A percentile compares a stretch with the other conserved stretches of the same genome.
phyloP scores from a whole-genome alignment of 2,329 filamentous ascomycete species.

The Pseudogymnoascus verrucosus region DNA sequence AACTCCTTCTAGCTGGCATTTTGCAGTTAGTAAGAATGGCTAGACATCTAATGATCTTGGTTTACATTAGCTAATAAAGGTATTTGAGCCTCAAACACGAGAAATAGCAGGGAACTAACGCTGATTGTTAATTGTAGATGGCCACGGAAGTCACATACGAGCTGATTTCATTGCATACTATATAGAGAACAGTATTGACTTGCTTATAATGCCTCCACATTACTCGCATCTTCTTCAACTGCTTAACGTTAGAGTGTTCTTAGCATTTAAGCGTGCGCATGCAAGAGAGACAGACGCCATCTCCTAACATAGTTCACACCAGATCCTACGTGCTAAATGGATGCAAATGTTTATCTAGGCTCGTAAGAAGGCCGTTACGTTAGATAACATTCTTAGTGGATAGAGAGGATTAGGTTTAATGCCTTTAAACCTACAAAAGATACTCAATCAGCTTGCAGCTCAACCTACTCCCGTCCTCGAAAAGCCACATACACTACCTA shows the following conservation, averaged over 20 bases:
- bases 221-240: neutral
- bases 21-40: no score
- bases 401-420: no score
- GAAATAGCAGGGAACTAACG: neutral
- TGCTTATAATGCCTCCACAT: neutral
- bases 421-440: no score
- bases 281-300: neutral
- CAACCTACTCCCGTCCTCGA: no score
- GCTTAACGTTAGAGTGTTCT: neutral
- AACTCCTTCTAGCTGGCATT: no score
- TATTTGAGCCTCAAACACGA: neutral
- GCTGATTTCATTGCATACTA: neutral
- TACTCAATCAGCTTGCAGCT: no score
- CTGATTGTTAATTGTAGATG: neutral
- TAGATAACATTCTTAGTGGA: no score
- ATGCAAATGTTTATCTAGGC: no score
- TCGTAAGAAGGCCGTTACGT: no score
- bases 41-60: no score
- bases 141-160: neutral
- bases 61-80: neutral
- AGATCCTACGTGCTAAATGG: neutral
- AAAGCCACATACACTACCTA: neutral
- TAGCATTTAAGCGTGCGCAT: neutral
- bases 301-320: neutral
- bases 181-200: neutral